A percentile compares a stretch with the other conserved stretches of the same genome.
Evolutionary conservation across 169 alveolate genomes (phyloP).

Genomic region (Plasmodium vivax): DNA sequence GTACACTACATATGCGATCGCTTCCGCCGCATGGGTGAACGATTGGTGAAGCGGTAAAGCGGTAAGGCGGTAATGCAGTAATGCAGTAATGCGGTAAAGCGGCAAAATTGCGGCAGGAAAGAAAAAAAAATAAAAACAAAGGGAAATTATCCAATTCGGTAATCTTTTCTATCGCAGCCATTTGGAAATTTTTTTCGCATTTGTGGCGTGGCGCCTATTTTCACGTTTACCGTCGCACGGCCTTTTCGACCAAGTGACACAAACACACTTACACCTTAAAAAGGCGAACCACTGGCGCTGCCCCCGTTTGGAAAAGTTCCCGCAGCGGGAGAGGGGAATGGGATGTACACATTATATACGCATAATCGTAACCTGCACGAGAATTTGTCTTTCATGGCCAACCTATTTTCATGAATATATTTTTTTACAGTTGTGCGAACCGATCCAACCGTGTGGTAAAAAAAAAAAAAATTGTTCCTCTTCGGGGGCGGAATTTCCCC

Average conservation of each 20-base stretch:
- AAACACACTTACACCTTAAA: neutral
- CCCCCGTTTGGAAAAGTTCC: neutral
- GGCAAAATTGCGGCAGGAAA: neutral
- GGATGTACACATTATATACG: neutral
- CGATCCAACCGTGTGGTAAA: neutral
- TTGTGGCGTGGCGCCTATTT: neutral
- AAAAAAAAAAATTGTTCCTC: neutral
- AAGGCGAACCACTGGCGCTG: neutral
- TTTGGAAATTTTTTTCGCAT: neutral
- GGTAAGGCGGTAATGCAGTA: no score
- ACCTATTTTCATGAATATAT: neutral
- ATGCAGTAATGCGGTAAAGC: neutral
- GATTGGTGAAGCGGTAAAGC: neutral
- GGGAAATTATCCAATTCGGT: neutral
- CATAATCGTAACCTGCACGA: neutral
- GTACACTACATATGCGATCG: neutral
- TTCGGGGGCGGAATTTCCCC: neutral
- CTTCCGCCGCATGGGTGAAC: neutral
- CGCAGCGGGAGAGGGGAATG: neutral
- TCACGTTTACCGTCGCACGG: neutral
- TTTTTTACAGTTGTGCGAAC: neutral
- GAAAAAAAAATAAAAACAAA: no score
- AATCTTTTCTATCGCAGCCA: neutral
- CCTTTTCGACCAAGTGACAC: neutral
- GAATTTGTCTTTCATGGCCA: neutral